Percentiles rank a stretch among this genome's conserved stretches.
phyloP scores from a whole-genome alignment of 78 protist species.

The Dictyostelium discoideum region dicty_2.7 NC_007089.4:313501-314000 shows the following conservation, averaged over 20 bases:
- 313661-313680: background rate
- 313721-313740: background rate
- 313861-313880: constrained; percentile 92
- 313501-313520: too few relatives aligned
- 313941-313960: constrained; percentile 96
- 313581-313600: background rate
- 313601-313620: background rate
- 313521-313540: too few relatives aligned
- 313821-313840: constrained; percentile 94
- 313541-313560: too few relatives aligned
- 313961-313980: background rate
- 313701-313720: background rate
- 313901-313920: constrained; percentile 81
- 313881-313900: constrained; percentile 86
- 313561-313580: background rate
- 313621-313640: background rate
- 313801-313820: constrained; percentile 99
- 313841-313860: constrained; percentile 95
- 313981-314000: too few relatives aligned
- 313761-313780: constrained; percentile 82
- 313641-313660: background rate
- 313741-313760: background rate
- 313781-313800: constrained; percentile 97
- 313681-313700: background rate
- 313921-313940: constrained; percentile 83